Evolutionary conservation across 2,329 filamentous ascomycete species (phyloP).

Genomic region (Fusarium coicis): DNA sequence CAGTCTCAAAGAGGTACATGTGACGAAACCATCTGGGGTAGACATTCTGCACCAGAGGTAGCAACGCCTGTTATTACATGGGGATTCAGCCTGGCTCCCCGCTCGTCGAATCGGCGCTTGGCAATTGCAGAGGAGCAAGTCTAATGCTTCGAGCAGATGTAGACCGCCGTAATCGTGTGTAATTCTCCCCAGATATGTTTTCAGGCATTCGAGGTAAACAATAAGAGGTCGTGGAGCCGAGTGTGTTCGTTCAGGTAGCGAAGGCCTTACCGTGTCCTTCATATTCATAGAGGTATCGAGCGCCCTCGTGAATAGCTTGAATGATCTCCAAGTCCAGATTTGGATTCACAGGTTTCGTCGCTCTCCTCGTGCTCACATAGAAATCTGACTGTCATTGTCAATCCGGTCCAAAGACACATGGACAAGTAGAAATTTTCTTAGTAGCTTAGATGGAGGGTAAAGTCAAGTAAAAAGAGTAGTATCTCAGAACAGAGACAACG

Average conservation of each 20-base stretch:
- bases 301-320: neutral
- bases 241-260: neutral
- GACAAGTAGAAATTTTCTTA: neutral
- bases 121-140: neutral
- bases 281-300: too few species aligned
- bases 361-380: neutral
- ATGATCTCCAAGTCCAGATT: neutral
- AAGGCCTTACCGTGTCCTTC: neutral
- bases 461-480: neutral
- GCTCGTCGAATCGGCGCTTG: neutral
- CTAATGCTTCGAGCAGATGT: neutral
- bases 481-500: neutral
- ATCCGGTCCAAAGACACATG: neutral
- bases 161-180: neutral
- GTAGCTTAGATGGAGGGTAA: neutral
- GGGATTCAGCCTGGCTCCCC: neutral
- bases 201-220: neutral
- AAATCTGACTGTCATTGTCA: neutral
- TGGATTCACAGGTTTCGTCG: neutral
- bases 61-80: neutral
- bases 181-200: neutral
- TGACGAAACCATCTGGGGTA: neutral
- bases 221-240: neutral
- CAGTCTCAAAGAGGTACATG: neutral
- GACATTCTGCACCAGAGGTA: neutral